Percentiles rank a stretch among this genome's conserved stretches.
These are phyloP conservation scores for Lipomyces mesembrius DNA, from an alignment of 805 yeast genomes.

Conservation along the genomic window DNA sequence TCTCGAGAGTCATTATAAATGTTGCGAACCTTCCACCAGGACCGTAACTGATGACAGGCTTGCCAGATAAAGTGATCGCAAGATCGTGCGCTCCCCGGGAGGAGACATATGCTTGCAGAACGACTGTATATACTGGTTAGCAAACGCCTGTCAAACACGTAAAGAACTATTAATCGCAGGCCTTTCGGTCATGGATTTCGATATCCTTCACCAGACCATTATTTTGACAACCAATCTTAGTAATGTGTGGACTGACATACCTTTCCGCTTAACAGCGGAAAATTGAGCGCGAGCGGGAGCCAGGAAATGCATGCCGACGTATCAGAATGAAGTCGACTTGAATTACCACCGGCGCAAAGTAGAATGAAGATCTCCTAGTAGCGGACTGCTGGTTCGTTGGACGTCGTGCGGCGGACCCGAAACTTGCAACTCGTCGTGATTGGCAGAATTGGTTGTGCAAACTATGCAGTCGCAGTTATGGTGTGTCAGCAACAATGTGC, in stretches of 20 bases:
- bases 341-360: not conserved
- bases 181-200: not conserved
- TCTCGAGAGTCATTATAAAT: not conserved
- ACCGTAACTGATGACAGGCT: slow-evolving; percentile 72
- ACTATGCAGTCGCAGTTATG: not conserved
- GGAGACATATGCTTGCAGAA: slow-evolving; percentile 1
- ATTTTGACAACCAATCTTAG: not conserved
- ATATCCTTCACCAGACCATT: not conserved
- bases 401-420: not conserved
- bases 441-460: not conserved
- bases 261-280: slow-evolving; percentile 16
- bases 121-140: not conserved
- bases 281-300: slow-evolving; percentile 25
- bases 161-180: not conserved
- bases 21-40: slow-evolving; percentile 60
- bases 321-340: not conserved
- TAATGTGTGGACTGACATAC: slow-evolving; percentile 13
- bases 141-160: not conserved
- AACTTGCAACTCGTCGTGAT: not conserved
- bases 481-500: not conserved
- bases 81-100: slow-evolving; percentile 42
- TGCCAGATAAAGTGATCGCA: slow-evolving; percentile 74
- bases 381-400: not conserved
- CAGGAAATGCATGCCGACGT: slow-evolving; percentile 18
- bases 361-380: not conserved